Evolutionary conservation across 768 basidiomycete species (phyloP).

Genomic region (Chlorophyllum brunneum): DNA sequence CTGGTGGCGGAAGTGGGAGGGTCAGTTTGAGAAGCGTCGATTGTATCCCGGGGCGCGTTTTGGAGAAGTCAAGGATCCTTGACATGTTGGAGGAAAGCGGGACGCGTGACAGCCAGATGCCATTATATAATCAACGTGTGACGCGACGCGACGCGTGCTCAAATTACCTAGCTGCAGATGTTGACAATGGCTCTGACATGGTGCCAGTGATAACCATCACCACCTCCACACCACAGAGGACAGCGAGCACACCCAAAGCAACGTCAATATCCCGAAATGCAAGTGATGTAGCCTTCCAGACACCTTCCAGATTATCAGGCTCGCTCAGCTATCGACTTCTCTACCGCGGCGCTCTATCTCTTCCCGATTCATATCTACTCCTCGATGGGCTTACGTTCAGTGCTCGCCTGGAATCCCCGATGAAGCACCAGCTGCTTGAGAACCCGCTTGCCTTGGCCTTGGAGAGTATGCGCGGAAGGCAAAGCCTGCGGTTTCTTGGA

Average conservation of each 20-base stretch:
- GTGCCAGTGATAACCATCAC: neutral
- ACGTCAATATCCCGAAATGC: neutral
- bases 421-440: conserved; percentile 45
- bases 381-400: conserved; percentile 76
- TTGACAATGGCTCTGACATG: neutral
- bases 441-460: conserved; percentile 69
- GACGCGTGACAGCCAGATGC: neutral
- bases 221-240: neutral
- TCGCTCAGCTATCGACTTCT: conserved; percentile 48
- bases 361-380: conserved; percentile 67
- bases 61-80: neutral
- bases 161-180: neutral
- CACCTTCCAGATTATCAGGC: conserved; percentile 12
- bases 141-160: conserved; percentile 5
- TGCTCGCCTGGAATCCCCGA: conserved; percentile 39
- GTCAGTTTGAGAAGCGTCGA: too few relatives aligned
- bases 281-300: neutral
- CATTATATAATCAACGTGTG: conserved; percentile 1
- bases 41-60: neutral
- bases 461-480: conserved; percentile 78
- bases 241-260: neutral
- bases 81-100: neutral
- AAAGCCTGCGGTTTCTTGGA: conserved; percentile 56
- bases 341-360: conserved; percentile 70
- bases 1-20: too few relatives aligned